Percentiles rank a stretch among this genome's conserved stretches.
Conservation (phyloP, 1,139 yeast species). For the Saccharomycopsis crataegensis region DNA sequence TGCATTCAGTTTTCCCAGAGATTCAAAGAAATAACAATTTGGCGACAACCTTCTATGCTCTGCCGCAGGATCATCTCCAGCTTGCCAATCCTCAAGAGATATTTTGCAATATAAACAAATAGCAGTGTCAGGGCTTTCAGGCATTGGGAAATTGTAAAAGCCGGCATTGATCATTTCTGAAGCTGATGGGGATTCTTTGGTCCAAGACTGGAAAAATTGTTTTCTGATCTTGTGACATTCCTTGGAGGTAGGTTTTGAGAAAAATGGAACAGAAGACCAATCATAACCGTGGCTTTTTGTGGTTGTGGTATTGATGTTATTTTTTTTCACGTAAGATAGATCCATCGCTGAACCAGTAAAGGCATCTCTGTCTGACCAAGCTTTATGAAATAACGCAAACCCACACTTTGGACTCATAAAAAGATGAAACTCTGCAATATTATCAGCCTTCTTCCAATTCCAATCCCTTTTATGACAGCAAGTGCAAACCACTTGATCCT, state of each 20-base stretch:
- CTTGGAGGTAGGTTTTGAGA: constrained; percentile 34
- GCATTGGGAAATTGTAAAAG: constrained; percentile 41
- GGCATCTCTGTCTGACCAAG: constrained; percentile 21
- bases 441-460: constrained; percentile 30
- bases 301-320: not conserved
- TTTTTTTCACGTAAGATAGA: not conserved
- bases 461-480: constrained; percentile 47
- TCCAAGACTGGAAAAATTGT: constrained; percentile 46
- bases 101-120: constrained; percentile 66
- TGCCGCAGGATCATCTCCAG: constrained; percentile 51
- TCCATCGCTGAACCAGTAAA: constrained; percentile 16
- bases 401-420: constrained; percentile 41
- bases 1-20: not conserved
- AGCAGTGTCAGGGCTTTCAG: constrained; percentile 51
- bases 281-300: constrained; percentile 21
- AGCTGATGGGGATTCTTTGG: constrained; percentile 43
- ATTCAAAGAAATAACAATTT: constrained; percentile 42
- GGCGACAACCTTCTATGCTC: constrained; percentile 44
- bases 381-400: constrained; percentile 31
- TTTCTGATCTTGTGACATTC: constrained; percentile 38
- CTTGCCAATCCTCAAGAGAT: constrained; percentile 67
- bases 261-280: constrained; percentile 24
- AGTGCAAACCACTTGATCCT: constrained; percentile 51
- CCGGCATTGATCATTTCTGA: constrained; percentile 44
- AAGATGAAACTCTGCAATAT: constrained; percentile 40